Evolutionary conservation across 78 protist species (phyloP).

Genomic region (Chrysochromulina parva): DNA sequence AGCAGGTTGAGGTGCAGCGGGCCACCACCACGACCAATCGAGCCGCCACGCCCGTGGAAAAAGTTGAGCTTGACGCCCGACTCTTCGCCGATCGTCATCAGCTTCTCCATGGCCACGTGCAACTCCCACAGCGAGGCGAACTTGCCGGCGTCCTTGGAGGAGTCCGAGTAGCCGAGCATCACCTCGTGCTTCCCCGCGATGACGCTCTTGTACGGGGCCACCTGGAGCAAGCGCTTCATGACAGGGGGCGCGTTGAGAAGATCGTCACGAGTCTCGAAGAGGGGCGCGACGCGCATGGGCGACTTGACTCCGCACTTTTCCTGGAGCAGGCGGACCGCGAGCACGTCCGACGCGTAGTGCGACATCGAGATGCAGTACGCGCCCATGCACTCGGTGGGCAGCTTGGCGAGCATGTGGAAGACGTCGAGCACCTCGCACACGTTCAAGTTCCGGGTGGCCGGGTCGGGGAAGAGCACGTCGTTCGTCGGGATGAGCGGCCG

Average conservation of each 20-base stretch:
- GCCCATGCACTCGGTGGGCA: slow-evolving; percentile 55
- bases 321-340: slow-evolving; percentile 70
- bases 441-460: too few species aligned
- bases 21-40: slow-evolving; percentile 74
- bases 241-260: background rate
- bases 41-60: slow-evolving; percentile 82
- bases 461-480: background rate
- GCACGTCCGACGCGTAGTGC: slow-evolving; percentile 63
- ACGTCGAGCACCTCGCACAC: slow-evolving; percentile 60
- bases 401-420: slow-evolving; percentile 34
- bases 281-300: slow-evolving; percentile 26
- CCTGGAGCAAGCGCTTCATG: too few species aligned
- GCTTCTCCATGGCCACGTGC: slow-evolving; percentile 60
- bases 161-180: slow-evolving; percentile 81
- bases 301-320: slow-evolving; percentile 44
- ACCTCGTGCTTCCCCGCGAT: slow-evolving; percentile 56
- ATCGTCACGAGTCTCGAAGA: slow-evolving; percentile 5
- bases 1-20: slow-evolving; percentile 61
- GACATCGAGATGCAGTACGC: slow-evolving; percentile 79
- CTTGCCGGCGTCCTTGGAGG: slow-evolving; percentile 72
- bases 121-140: slow-evolving; percentile 65
- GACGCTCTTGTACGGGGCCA: background rate
- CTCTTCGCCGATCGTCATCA: slow-evolving; percentile 31
- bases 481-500: slow-evolving; percentile 45
- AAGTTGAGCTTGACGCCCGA: slow-evolving; percentile 40